Conservation (phyloP, 1,284 basidiomycete genomes). For the Irpex sp. region DNA sequence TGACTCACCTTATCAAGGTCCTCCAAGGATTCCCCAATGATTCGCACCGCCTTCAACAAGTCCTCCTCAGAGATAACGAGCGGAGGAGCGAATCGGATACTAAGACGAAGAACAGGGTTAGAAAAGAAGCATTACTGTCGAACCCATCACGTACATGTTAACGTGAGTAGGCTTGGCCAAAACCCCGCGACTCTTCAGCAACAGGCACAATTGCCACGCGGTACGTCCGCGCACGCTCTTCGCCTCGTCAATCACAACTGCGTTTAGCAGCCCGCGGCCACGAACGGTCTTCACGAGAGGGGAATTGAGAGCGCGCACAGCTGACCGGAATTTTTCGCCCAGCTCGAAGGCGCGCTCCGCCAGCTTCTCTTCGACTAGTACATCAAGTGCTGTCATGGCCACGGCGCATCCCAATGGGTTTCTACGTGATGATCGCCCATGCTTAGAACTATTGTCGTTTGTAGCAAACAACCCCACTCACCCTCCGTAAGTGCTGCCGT, state of each 20-base stretch:
- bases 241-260: constrained; percentile 89
- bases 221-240: constrained; percentile 75
- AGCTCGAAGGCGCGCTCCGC: constrained; percentile 75
- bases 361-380: constrained; percentile 85
- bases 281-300: constrained; percentile 75
- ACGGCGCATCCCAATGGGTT: constrained; percentile 97
- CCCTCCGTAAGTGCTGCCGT: constrained; percentile 96
- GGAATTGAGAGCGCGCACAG: constrained; percentile 62
- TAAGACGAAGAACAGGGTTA: constrained; percentile 27
- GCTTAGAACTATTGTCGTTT: neutral
- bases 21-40: constrained; percentile 74
- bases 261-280: constrained; percentile 89
- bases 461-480: constrained; percentile 30
- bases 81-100: constrained; percentile 94
- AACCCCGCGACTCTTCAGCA: constrained; percentile 88
- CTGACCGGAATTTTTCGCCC: constrained; percentile 79
- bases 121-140: neutral
- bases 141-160: constrained; percentile 70
- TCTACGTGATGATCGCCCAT: constrained; percentile 34
- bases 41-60: constrained; percentile 67
- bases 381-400: constrained; percentile 86
- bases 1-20: constrained; percentile 78
- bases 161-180: constrained; percentile 96
- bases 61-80: constrained; percentile 90
- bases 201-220: constrained; percentile 94